phyloP scores from a whole-genome alignment of 257 asterid genomes.

The Solanum corneliomulleri region DNA sequence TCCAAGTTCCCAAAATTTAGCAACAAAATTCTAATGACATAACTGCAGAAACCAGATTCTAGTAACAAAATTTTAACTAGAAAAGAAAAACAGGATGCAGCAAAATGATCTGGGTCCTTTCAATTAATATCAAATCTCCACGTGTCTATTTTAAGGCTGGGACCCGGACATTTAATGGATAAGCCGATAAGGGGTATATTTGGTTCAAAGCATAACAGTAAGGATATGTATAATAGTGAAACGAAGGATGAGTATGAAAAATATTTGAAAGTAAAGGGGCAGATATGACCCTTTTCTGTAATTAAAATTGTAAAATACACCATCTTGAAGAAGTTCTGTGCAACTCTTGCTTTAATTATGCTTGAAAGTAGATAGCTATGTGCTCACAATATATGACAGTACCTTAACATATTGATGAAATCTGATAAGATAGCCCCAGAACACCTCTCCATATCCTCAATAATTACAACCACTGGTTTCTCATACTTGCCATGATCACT shows the following conservation, averaged over 20 bases:
- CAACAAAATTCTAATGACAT: not conserved
- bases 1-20: not conserved
- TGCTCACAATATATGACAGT: not conserved
- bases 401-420: slow-evolving; percentile 81
- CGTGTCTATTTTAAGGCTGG: not conserved
- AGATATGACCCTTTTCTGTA: not conserved
- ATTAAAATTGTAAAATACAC: not conserved
- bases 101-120: not conserved
- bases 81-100: not conserved
- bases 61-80: not conserved
- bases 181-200: not conserved
- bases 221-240: not conserved
- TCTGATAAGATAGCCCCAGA: slow-evolving; percentile 68
- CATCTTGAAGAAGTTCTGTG: not conserved
- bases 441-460: slow-evolving; percentile 81
- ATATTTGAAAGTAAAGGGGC: not conserved
- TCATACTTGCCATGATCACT: slow-evolving; percentile 43
- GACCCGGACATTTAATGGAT: not conserved
- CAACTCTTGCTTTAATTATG: not conserved
- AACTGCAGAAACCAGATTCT: not conserved
- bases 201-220: not conserved
- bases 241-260: not conserved
- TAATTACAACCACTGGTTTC: slow-evolving; percentile 65
- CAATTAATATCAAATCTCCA: not conserved
- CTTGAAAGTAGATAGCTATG: not conserved